These are phyloP conservation scores for Cordyceps pruinosa DNA, from an alignment of 2,329 filamentous ascomycete species.

Conservation along the genomic window DNA sequence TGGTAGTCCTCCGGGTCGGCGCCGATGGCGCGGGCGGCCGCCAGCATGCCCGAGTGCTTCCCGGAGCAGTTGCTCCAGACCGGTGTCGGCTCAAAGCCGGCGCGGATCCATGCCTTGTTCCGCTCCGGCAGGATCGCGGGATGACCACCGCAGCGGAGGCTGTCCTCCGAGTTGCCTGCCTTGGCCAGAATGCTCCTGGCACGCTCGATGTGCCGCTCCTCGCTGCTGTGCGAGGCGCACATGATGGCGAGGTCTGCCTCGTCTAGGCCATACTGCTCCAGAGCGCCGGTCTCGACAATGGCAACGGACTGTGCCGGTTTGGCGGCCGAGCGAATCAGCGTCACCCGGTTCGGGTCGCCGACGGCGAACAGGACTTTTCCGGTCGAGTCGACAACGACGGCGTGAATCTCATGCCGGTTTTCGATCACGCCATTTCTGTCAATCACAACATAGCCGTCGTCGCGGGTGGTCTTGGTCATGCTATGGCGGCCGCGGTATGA, in stretches of 20 bases:
- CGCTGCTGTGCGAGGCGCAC: conserved; percentile 41
- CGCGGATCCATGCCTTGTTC: conserved; percentile 32
- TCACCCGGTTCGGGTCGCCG: conserved; percentile 35
- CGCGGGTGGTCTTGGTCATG: conserved; percentile 10
- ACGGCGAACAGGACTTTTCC: conserved; percentile 32
- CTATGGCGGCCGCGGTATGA: background rate
- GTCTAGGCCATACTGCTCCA: conserved; percentile 30
- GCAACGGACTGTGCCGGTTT: conserved; percentile 40
- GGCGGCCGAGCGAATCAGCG: conserved; percentile 37
- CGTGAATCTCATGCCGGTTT: conserved; percentile 38
- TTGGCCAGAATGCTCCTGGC: conserved; percentile 32
- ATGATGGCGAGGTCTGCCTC: conserved; percentile 38
- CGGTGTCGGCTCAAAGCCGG: conserved; percentile 29
- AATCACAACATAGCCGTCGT: conserved; percentile 27
- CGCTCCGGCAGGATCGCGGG: conserved; percentile 27
- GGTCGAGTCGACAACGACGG: conserved; percentile 31
- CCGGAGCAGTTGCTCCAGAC: conserved; percentile 42
- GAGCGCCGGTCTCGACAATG: conserved; percentile 34
- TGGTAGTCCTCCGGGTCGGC: conserved; percentile 29
- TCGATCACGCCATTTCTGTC: conserved; percentile 35
- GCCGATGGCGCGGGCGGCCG: conserved; percentile 31
- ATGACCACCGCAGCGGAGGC: conserved; percentile 39
- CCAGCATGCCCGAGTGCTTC: conserved; percentile 42
- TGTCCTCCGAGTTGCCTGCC: conserved; percentile 24
- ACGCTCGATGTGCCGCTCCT: conserved; percentile 32